phyloP scores from a whole-genome alignment of 1,284 basidiomycete genomes.

The Cutaneotrichosporon sp. region DNA sequence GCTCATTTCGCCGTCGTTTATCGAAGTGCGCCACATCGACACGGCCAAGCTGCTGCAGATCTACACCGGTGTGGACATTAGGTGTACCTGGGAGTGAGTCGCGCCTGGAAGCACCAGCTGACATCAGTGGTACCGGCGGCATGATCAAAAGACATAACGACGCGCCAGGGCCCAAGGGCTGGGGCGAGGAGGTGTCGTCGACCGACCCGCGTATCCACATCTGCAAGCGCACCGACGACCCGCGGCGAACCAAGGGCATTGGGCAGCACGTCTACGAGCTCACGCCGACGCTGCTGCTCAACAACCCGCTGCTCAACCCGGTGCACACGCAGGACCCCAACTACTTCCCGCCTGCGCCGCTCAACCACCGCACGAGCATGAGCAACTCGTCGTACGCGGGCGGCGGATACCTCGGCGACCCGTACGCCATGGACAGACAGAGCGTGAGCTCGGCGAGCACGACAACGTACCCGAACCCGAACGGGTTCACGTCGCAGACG shows the following conservation, averaged over 20 bases:
- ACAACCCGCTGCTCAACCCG: slow-evolving; percentile 50
- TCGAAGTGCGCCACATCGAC: slow-evolving; percentile 85
- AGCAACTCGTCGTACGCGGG: slow-evolving; percentile 1
- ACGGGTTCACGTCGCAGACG: neutral
- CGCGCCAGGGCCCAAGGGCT: slow-evolving; percentile 48
- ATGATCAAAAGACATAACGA: slow-evolving; percentile 33
- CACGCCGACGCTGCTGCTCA: slow-evolving; percentile 50
- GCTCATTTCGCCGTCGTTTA: slow-evolving; percentile 86
- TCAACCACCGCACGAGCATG: slow-evolving; percentile 15
- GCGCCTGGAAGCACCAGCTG: neutral
- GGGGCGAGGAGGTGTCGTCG: slow-evolving; percentile 48
- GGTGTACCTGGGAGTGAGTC: slow-evolving; percentile 71
- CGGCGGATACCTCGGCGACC: neutral
- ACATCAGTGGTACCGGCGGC: slow-evolving; percentile 38
- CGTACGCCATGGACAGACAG: slow-evolving; percentile 10
- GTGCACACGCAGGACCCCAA: slow-evolving; percentile 49
- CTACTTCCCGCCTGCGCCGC: slow-evolving; percentile 52
- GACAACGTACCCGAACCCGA: slow-evolving; percentile 9
- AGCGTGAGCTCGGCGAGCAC: slow-evolving; percentile 18
- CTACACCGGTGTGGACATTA: slow-evolving; percentile 75
- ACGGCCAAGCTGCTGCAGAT: slow-evolving; percentile 87
- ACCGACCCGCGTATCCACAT: slow-evolving; percentile 54
- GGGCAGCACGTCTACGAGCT: slow-evolving; percentile 54
- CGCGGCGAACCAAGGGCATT: slow-evolving; percentile 38
- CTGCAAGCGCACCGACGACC: slow-evolving; percentile 37